Conservation (phyloP, 83 land plant species). For the Picea mariana region DNA sequence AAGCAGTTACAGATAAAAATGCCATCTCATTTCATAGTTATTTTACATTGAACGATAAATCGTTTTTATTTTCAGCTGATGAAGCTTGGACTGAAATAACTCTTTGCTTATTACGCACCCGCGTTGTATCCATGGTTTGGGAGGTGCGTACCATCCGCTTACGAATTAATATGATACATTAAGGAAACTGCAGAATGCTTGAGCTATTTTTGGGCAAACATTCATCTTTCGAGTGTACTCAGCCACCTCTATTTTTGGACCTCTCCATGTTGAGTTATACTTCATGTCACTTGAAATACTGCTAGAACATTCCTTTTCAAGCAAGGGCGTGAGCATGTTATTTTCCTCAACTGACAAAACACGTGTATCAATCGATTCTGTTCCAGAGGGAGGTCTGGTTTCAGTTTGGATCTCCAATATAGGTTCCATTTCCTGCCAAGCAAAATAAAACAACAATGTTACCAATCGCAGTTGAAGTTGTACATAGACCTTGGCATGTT, state of each 20-base stretch:
- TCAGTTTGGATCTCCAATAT: neutral
- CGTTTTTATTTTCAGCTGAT: too few species aligned
- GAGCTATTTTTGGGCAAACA: neutral
- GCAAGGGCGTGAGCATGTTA: conserved; percentile 1
- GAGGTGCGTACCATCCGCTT: too few species aligned
- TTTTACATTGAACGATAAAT: too few species aligned
- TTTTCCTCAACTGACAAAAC: conserved; percentile 11
- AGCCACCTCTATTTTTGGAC: neutral
- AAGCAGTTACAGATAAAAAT: too few species aligned
- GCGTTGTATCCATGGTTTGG: too few species aligned
- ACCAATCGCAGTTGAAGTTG: too few species aligned
- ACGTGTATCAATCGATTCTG: neutral
- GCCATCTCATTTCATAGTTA: too few species aligned
- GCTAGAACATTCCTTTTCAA: neutral
- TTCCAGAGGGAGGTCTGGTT: neutral
- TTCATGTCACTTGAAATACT: neutral
- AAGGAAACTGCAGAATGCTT: too few species aligned
- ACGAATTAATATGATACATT: too few species aligned
- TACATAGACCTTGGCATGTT: too few species aligned
- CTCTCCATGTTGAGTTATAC: neutral
- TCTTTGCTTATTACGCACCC: too few species aligned
- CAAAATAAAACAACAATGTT: neutral
- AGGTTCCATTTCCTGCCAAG: conserved; percentile 5
- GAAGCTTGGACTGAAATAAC: too few species aligned
- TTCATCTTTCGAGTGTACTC: neutral